Base-by-base conservation (phyloP, 169 alveolate genomes). In the Cryptosporidium parvum region DNA sequence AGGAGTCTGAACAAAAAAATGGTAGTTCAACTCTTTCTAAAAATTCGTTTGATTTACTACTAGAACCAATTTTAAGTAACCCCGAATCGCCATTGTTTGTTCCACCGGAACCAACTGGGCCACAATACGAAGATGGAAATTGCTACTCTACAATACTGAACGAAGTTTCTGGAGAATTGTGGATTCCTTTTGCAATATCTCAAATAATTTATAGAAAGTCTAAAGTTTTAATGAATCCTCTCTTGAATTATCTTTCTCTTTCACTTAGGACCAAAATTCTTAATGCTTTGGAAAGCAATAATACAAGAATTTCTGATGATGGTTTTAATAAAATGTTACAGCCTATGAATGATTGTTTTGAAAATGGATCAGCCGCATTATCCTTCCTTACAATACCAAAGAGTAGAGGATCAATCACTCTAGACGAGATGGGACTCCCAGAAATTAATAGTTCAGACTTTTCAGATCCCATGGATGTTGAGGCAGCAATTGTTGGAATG, bases 81-180 rank as follows among this genome's bases (percentile, higher is more conserved):
- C 70, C 86, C n/a, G 59, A 59, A 10, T 58, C 62, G 26, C 68
- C 89, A 37, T 44, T 80, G 31, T 62, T 80, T 37, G 33, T 62
- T 65, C 89, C 73, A 2, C 73, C 75, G 21, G 62, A 80, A 31
- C 5, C 59, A 44, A 80, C 59, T 10, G 31, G n/a, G 18, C 89
- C 86, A 33, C 35, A 52, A 16, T n/a, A 73, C 37, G 56, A 35
- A n/a, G 56, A 9, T 37, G 86, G 86, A 16, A 80, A 44, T 23
- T 80, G 89, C 23, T 80, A 80, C 48, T 80, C 89, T n/a, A 80
- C 89, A 23, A 80, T 80, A 48, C 31, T 80, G 29, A 45, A 80
- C 62, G 89, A 80, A 59, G 89, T 80, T 42, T 80, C 89, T n/a
- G 89, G 89, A 61, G 89, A 65, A 80, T 29, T 80, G 29, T 80